These are phyloP conservation scores for Candida vaughaniae DNA, from an alignment of 805 yeast species.

Conservation along the genomic window DNA sequence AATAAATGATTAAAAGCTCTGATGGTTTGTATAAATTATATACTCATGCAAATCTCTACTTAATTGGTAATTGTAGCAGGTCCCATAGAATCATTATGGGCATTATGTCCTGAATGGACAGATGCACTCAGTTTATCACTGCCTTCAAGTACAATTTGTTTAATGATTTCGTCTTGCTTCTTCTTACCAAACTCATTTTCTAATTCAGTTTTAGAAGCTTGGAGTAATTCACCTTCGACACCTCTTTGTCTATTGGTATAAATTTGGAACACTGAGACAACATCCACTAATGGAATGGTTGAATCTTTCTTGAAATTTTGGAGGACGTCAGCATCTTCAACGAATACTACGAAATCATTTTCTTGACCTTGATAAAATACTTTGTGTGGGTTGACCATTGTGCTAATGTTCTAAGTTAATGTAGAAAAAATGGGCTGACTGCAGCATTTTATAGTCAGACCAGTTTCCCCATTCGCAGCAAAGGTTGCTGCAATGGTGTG, in stretches of 20 bases:
- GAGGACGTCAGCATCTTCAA: constrained; percentile 51
- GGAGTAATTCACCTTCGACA: constrained; percentile 66
- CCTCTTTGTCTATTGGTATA: constrained; percentile 66
- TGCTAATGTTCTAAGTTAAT: not conserved
- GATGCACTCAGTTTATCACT: constrained; percentile 34
- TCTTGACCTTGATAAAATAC: constrained; percentile 64
- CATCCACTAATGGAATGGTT: constrained; percentile 56
- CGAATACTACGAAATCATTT: constrained; percentile 65
- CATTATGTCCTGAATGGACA: constrained; percentile 21
- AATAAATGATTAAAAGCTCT: too few species aligned
- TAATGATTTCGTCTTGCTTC: constrained; percentile 55
- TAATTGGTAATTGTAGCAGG: constrained; percentile 9
- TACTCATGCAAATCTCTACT: too few species aligned
- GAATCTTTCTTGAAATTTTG: constrained; percentile 51
- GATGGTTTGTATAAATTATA: too few species aligned
- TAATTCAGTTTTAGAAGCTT: constrained; percentile 66
- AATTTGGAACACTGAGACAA: constrained; percentile 65
- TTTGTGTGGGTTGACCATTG: constrained; percentile 35
- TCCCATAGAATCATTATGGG: constrained; percentile 47
- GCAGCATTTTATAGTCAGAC: constrained; percentile 1
- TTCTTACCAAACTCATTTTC: constrained; percentile 67
- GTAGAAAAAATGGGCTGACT: not conserved
- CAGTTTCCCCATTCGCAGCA: constrained; percentile 1
- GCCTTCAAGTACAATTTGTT: constrained; percentile 61
- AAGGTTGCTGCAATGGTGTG: constrained; percentile 6